phyloP scores from a whole-genome alignment of 495 filamentous ascomycete species.

The Penicillium nucicola region DNA sequence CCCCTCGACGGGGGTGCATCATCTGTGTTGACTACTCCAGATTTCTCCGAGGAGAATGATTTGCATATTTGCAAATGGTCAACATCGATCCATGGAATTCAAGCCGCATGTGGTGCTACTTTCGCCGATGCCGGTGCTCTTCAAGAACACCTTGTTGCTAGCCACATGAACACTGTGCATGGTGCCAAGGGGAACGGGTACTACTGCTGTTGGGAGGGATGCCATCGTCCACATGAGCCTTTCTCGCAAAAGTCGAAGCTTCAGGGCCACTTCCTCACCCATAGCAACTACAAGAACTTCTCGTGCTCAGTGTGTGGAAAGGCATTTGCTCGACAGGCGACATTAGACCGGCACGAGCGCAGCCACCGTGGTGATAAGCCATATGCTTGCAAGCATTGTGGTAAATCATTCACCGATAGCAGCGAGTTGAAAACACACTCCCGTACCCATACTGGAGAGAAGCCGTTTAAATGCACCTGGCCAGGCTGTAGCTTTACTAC shows the following conservation, averaged over 20 bases:
- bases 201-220: slow-evolving; percentile 48
- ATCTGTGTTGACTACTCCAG: slow-evolving; percentile 40
- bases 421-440: slow-evolving; percentile 52
- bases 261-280: slow-evolving; percentile 48
- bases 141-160: slow-evolving; percentile 40
- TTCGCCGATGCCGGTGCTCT: slow-evolving; percentile 37
- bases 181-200: slow-evolving; percentile 47
- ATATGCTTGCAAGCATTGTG: slow-evolving; percentile 43
- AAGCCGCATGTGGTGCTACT: slow-evolving; percentile 30
- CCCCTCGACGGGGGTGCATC: slow-evolving; percentile 39
- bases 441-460: slow-evolving; percentile 50
- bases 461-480: slow-evolving; percentile 48
- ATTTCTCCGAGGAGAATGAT: slow-evolving; percentile 33
- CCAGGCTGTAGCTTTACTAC: slow-evolving; percentile 48
- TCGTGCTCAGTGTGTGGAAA: slow-evolving; percentile 46
- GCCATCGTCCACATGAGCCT: slow-evolving; percentile 43
- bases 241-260: slow-evolving; percentile 51
- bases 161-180: slow-evolving; percentile 39
- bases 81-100: slow-evolving; percentile 25
- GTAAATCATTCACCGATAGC: slow-evolving; percentile 47
- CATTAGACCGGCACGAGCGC: slow-evolving; percentile 49
- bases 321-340: slow-evolving; percentile 44
- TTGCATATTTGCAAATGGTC: slow-evolving; percentile 40
- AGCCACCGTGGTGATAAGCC: slow-evolving; percentile 54
- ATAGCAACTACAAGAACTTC: slow-evolving; percentile 50